These are phyloP conservation scores for Metschnikowia drakensbergensis DNA, from an alignment of 805 yeast species.

Conservation along the genomic window DNA sequence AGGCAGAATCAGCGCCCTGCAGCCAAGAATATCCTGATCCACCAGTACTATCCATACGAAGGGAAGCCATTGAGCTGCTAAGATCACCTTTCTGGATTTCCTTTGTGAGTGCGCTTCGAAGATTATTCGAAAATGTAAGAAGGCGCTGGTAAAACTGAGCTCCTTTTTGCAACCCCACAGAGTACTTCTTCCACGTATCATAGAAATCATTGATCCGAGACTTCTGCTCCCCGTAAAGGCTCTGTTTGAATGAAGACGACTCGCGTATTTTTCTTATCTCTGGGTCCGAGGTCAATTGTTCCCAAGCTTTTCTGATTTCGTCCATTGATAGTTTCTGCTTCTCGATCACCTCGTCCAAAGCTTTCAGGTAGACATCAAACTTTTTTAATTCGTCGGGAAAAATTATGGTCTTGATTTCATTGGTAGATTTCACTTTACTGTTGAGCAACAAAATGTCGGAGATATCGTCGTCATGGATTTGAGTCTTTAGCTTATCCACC, in stretches of 20 bases:
- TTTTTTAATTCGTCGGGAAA: conserved; percentile 74
- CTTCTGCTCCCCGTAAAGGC: conserved; percentile 30
- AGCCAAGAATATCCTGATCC: not conserved
- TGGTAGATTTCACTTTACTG: conserved; percentile 49
- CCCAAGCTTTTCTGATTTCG: conserved; percentile 30
- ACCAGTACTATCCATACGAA: conserved; percentile 6
- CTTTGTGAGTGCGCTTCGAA: conserved; percentile 19
- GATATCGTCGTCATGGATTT: conserved; percentile 79
- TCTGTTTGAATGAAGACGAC: conserved; percentile 38
- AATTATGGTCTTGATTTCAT: conserved; percentile 50
- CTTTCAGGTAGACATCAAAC: conserved; percentile 62
- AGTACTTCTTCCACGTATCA: conserved; percentile 53
- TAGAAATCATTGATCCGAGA: conserved; percentile 46
- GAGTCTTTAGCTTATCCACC: conserved; percentile 60
- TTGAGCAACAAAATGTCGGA: conserved; percentile 69
- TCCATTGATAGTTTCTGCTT: conserved; percentile 54
- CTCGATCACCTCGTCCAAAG: conserved; percentile 64
- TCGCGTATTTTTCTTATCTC: conserved; percentile 39
- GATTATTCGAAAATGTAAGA: conserved; percentile 30
- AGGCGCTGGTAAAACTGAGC: conserved; percentile 57
- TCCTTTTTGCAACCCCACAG: conserved; percentile 60
- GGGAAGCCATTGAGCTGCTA: conserved; percentile 10
- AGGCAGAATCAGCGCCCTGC: not conserved
- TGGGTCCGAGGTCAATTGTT: conserved; percentile 22
- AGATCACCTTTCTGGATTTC: conserved; percentile 15